Base-by-base conservation (phyloP, 345 rosid species). In the Citrus cavaleriei region DNA sequence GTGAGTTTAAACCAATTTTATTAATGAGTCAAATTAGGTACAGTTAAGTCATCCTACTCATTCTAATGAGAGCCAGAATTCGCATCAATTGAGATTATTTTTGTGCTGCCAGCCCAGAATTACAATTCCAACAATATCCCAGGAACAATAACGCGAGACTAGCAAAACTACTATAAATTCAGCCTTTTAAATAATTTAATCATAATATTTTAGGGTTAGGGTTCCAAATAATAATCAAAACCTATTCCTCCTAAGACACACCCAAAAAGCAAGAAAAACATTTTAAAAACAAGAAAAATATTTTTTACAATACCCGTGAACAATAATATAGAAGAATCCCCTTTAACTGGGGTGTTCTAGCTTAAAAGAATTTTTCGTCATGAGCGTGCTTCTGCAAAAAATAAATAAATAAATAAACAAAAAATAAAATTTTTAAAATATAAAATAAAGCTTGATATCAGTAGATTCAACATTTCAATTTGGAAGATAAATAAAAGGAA, bases 311-410 rank as follows among this genome's bases (percentile, higher is more conserved):
- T 68, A 57, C 46, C 70, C 37, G 42, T 14, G 30, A 24, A 68
- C 3, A 68, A 68, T 30, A 7, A 32, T 24, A 46, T 0, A 5
- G 84, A 24, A 74, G 1, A 25, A 61, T n/a, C n/a, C n/a, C n/a
- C n/a, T n/a, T n/a, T n/a, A n/a, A n/a, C n/a, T n/a, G n/a, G n/a
- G 98, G 64, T 93, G 97, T 79, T 95, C 99, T 86, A 87, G 80
- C 89, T 95, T 92, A 89, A 93, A 95, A 51, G 91, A 91, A 84
- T 90, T 91, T 73, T 81, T 90, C 18, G 96, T 92, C 99, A 95
- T 95, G 73, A 73, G 46, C 14, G 55, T 42, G 64, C 68, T 42
- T 74, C 84, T 84, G 79, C 77, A 69, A 77, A 51, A 34, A 34
- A 30, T 4, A 30, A 58, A 64, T 66, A 57, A 38, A 18, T 61